A percentile compares a stretch with the other conserved stretches of the same genome.
These are phyloP conservation scores for Amanita polypyramis DNA, from an alignment of 768 basidiomycete species.

Conservation along the genomic window DNA sequence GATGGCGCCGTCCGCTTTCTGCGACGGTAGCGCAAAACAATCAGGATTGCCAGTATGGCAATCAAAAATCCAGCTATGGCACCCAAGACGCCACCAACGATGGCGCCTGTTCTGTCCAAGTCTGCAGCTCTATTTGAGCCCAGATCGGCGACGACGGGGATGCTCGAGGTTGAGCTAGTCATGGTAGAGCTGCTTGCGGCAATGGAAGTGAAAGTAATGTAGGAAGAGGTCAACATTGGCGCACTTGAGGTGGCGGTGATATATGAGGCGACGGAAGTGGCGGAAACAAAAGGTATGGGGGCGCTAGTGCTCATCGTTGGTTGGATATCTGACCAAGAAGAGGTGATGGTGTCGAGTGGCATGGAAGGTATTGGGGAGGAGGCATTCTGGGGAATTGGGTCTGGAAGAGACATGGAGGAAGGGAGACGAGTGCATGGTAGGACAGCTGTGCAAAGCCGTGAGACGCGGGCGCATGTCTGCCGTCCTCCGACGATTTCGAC, in stretches of 20 bases:
- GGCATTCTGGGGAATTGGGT: background rate
- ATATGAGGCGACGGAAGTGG: background rate
- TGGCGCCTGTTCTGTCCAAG: conserved; percentile 27
- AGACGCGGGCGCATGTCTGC: background rate
- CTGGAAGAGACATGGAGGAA: background rate
- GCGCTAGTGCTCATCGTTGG: background rate
- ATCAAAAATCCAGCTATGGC: conserved; percentile 29
- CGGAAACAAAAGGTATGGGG: background rate
- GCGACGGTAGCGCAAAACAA: conserved; percentile 32
- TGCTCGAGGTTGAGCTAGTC: background rate
- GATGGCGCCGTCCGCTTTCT: conserved; percentile 41
- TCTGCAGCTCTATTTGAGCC: background rate
- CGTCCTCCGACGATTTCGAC: conserved; percentile 7
- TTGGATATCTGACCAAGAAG: too few relatives aligned
- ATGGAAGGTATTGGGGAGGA: background rate
- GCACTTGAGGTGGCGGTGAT: too few relatives aligned
- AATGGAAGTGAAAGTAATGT: too few relatives aligned
- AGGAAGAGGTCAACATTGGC: too few relatives aligned
- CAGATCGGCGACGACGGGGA: too few relatives aligned
- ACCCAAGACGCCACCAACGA: conserved; percentile 48
- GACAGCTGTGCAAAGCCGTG: background rate
- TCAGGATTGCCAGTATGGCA: conserved; percentile 21
- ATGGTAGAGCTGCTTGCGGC: too few relatives aligned
- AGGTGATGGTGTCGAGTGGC: background rate
- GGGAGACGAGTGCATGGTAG: background rate